Conservation (phyloP, 331 rosid species). For the Spiraea crenata region DNA sequence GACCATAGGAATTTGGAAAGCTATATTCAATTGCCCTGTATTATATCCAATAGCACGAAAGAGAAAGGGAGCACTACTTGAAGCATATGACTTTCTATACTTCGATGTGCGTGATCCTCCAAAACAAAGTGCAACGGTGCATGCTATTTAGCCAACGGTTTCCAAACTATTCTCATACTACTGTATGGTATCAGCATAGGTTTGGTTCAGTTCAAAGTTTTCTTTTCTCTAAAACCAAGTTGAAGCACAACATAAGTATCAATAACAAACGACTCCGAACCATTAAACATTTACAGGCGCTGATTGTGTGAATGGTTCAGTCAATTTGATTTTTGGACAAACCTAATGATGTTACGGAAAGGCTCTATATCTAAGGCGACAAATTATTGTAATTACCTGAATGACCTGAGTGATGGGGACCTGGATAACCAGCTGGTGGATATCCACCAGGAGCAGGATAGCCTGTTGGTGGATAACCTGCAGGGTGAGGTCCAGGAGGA, state of each 20-base stretch:
- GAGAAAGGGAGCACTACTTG: background rate
- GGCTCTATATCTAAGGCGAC: too few relatives aligned
- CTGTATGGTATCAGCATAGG: background rate
- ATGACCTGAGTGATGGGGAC: conserved; percentile 36
- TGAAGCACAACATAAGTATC: background rate
- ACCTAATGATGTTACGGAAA: background rate
- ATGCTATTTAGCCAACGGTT: background rate
- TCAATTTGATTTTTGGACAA: conserved; percentile 4
- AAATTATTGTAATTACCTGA: conserved; percentile 17
- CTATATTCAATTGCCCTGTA: background rate
- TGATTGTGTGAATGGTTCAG: background rate
- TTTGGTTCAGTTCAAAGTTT: background rate
- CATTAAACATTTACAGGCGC: background rate
- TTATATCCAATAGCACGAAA: background rate
- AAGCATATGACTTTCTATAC: background rate
- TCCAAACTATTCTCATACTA: background rate
- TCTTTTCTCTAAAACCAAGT: background rate
- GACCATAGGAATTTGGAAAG: background rate
- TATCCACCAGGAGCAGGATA: conserved; percentile 29
- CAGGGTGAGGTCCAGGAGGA: conserved; percentile 23
- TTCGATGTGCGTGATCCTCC: background rate
- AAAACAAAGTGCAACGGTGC: background rate
- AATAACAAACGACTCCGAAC: background rate
- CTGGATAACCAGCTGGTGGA: conserved; percentile 40
- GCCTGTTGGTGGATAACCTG: conserved; percentile 36